Percentiles rank a stretch among this genome's conserved stretches.
phyloP scores from a whole-genome alignment of 441 rosid species.

The Erysimum cheiri region DNA sequence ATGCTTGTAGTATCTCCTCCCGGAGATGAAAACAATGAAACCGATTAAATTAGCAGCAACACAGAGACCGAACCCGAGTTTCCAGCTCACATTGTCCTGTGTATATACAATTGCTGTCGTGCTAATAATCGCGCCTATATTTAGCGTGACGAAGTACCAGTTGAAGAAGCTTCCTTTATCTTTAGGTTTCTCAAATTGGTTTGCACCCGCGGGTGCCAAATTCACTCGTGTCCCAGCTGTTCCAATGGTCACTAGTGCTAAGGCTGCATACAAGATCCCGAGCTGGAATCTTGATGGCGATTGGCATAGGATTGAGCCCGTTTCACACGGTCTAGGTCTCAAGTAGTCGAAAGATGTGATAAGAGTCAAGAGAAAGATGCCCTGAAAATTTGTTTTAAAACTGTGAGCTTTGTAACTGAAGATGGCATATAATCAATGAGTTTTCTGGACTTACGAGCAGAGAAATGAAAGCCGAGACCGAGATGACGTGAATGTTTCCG shows the following conservation, averaged over 20 bases:
- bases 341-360: conserved; percentile 46
- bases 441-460: conserved; percentile 32
- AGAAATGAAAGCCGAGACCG: conserved; percentile 46
- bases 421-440: background rate
- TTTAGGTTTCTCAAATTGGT: conserved; percentile 50
- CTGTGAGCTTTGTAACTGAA: background rate
- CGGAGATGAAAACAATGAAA: conserved; percentile 42
- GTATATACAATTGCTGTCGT: conserved; percentile 48
- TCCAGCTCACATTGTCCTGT: conserved; percentile 60
- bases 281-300: conserved; percentile 51
- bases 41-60: conserved; percentile 44
- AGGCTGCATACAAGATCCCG: conserved; percentile 46
- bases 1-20: conserved; percentile 48
- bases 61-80: conserved; percentile 54
- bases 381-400: conserved; percentile 42
- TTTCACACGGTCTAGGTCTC: conserved; percentile 48
- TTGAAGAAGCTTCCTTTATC: conserved; percentile 59
- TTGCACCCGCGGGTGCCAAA: conserved; percentile 57
- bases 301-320: conserved; percentile 45
- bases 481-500: conserved; percentile 44
- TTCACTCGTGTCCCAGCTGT: conserved; percentile 44
- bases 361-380: conserved; percentile 45
- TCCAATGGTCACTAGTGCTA: conserved; percentile 42
- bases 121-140: conserved; percentile 21
- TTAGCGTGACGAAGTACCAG: conserved; percentile 48